These are phyloP conservation scores for Cladophialophora immunda DNA, from an alignment of 2,329 filamentous ascomycete genomes.

Conservation along the genomic window DNA sequence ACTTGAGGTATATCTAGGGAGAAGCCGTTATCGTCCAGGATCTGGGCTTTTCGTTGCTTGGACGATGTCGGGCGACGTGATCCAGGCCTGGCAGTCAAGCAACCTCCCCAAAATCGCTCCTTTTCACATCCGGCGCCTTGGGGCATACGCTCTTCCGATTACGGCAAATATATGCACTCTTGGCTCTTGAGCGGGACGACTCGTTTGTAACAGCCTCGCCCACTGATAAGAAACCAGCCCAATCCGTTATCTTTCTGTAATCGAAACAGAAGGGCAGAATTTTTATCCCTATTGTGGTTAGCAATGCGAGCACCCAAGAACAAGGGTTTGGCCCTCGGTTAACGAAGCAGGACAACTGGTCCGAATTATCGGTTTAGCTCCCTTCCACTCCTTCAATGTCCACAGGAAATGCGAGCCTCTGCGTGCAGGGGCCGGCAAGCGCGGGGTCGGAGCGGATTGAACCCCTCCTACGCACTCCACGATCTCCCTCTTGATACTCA, in stretches of 20 bases:
- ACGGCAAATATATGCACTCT: constrained; percentile 1
- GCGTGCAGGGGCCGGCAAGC: neutral
- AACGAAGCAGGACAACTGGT: neutral
- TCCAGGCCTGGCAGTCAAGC: neutral
- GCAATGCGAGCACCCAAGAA: constrained; percentile 6
- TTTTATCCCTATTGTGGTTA: neutral
- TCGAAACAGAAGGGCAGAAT: neutral
- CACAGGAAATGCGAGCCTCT: neutral
- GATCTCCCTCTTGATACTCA: neutral
- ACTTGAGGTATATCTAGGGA: neutral
- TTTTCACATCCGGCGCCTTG: neutral
- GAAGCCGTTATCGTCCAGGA: neutral
- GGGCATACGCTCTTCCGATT: constrained; percentile 1
- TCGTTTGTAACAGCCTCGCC: neutral
- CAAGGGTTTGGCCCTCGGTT: neutral
- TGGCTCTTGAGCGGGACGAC: neutral
- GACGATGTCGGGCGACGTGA: neutral
- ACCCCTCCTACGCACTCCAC: neutral
- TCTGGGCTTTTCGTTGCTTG: neutral
- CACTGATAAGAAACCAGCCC: neutral
- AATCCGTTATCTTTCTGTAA: neutral
- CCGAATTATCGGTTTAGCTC: too few relatives aligned
- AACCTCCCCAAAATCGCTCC: neutral
- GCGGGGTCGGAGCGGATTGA: neutral
- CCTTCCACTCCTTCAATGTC: neutral